phyloP scores from a whole-genome alignment of 495 filamentous ascomycete genomes.

The Lasiosphaeris hirsuta region DNA sequence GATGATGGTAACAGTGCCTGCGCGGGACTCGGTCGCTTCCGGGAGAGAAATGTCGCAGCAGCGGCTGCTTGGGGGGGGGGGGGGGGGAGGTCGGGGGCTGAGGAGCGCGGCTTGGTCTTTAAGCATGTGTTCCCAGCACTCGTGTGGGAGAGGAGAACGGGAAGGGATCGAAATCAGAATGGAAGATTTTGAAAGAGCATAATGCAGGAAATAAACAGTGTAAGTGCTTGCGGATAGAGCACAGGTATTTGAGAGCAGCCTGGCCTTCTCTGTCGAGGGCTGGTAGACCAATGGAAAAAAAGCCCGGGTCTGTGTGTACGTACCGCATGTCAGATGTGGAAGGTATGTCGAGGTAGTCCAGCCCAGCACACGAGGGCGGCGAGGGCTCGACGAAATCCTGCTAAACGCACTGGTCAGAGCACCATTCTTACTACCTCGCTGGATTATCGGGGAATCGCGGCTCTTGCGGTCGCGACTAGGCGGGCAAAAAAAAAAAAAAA shows the following conservation, averaged over 20 bases:
- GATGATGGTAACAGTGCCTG: conserved; percentile 6
- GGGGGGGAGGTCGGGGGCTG: not conserved
- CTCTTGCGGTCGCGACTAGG: conserved; percentile 4
- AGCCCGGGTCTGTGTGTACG: not conserved
- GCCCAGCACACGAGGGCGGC: conserved; percentile 44
- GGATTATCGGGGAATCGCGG: conserved; percentile 4
- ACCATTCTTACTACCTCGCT: conserved; percentile 9
- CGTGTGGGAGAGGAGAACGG: conserved; percentile 1
- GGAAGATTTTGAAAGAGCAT: conserved; percentile 19
- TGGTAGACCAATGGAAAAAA: conserved; percentile 1
- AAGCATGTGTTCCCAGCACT: conserved; percentile 2
- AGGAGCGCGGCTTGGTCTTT: not conserved
- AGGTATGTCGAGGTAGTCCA: conserved; percentile 47
- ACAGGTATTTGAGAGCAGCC: conserved; percentile 15
- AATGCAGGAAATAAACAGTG: conserved; percentile 28
- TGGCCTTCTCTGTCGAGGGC: not conserved
- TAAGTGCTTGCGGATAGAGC: conserved; percentile 21
- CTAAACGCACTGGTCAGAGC: conserved; percentile 29
- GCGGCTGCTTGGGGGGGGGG: not conserved
- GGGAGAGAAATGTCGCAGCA: conserved; percentile 1
- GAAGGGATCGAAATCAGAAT: conserved; percentile 5
- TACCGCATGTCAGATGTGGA: conserved; percentile 46
- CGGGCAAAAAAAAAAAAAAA: not conserved
- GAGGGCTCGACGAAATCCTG: conserved; percentile 48
- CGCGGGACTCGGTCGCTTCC: conserved; percentile 1